These are phyloP conservation scores for Brassica rapa DNA, from an alignment of 345 rosid genomes.

Conservation along the genomic window DNA sequence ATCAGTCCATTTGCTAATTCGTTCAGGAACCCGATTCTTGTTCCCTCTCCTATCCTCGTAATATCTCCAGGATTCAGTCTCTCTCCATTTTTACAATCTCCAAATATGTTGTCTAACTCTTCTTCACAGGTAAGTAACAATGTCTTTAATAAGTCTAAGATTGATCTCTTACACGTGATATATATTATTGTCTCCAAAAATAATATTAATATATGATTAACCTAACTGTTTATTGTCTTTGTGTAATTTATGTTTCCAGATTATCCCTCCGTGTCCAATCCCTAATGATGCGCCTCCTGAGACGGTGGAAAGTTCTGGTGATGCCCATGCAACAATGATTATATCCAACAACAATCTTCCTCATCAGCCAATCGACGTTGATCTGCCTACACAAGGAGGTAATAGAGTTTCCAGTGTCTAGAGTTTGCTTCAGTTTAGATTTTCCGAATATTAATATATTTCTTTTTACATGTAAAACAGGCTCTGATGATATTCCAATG, in stretches of 20 bases:
- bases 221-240: not conserved
- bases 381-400: constrained; percentile 15
- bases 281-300: not conserved
- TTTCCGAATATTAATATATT: not conserved
- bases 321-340: not conserved
- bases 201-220: not conserved
- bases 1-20: not conserved
- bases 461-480: not conserved
- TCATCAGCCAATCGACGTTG: not conserved
- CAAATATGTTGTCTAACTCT: not conserved
- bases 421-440: not conserved
- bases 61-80: constrained; percentile 31
- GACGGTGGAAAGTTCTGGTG: constrained; percentile 8
- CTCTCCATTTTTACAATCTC: constrained; percentile 21
- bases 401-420: not conserved
- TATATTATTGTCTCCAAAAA: constrained; percentile 16
- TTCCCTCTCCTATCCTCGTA: not conserved
- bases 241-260: not conserved
- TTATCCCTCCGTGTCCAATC: not conserved
- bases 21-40: not conserved
- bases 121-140: constrained; percentile 10
- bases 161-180: not conserved
- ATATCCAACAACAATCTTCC: not conserved
- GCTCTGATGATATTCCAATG: not conserved
- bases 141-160: not conserved